Evolutionary conservation across 78 protist species (phyloP).

Genomic region (Pigoraptor vietnamica): DNA sequence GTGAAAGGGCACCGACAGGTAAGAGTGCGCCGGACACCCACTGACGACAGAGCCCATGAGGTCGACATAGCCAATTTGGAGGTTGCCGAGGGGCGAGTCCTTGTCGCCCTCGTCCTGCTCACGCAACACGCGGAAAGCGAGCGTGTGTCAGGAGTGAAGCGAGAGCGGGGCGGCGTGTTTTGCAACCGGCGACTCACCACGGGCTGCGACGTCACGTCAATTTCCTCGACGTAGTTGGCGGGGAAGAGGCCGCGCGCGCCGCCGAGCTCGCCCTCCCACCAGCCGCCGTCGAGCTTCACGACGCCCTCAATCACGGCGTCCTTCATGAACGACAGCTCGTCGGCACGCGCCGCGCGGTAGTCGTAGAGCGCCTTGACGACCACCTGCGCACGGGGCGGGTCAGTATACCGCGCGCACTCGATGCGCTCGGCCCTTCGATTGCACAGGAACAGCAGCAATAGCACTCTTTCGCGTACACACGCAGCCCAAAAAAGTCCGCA

Average conservation of each 20-base stretch:
- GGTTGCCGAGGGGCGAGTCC: background rate
- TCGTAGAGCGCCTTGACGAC: background rate
- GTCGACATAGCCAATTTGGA: background rate
- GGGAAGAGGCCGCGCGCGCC: background rate
- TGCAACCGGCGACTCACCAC: background rate
- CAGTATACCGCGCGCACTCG: too few species aligned
- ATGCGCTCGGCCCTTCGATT: too few species aligned
- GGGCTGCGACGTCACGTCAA: background rate
- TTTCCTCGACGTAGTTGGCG: constrained; percentile 7
- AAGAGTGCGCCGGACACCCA: too few species aligned
- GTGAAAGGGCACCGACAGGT: too few species aligned
- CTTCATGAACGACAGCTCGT: constrained; percentile 4
- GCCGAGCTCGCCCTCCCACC: constrained; percentile 6
- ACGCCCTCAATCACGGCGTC: background rate
- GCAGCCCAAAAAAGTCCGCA: background rate
- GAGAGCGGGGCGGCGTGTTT: too few species aligned
- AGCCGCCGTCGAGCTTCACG: background rate
- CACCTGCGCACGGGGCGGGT: too few species aligned
- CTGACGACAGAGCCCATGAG: background rate
- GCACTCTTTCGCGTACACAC: too few species aligned
- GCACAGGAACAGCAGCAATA: too few species aligned
- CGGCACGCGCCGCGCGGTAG: background rate
- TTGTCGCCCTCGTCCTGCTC: background rate
- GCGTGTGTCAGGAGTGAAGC: too few species aligned
- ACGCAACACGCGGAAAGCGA: background rate